phyloP scores from a whole-genome alignment of 495 filamentous ascomycete genomes.

The Ramalina intermedia region DNA sequence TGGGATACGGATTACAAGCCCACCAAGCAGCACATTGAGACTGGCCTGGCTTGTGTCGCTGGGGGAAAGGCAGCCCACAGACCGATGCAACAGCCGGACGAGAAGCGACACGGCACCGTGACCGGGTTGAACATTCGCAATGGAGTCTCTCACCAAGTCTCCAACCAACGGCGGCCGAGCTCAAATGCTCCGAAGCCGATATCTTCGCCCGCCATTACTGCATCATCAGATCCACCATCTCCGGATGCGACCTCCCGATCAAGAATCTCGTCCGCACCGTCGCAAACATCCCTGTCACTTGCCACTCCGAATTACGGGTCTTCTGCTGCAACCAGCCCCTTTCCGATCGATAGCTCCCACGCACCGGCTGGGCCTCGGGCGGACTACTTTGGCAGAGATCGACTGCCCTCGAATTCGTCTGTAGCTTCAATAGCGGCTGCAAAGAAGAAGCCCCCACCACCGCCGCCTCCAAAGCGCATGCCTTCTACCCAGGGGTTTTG shows the following conservation, averaged over 20 bases:
- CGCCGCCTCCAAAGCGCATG: slow-evolving; percentile 51
- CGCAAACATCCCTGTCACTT: slow-evolving; percentile 15
- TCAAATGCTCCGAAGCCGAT: slow-evolving; percentile 16
- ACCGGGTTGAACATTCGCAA: slow-evolving; percentile 25
- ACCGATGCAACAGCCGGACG: slow-evolving; percentile 34
- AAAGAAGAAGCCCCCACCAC: slow-evolving; percentile 54
- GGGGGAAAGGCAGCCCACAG: slow-evolving; percentile 61
- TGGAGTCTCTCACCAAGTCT: slow-evolving; percentile 14
- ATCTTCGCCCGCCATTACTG: slow-evolving; percentile 16
- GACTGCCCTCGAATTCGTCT: slow-evolving; percentile 24
- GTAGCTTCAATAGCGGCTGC: slow-evolving; percentile 26
- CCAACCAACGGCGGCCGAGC: slow-evolving; percentile 12
- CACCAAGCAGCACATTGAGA: slow-evolving; percentile 56
- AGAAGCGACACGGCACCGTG: slow-evolving; percentile 21
- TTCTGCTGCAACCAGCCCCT: slow-evolving; percentile 14
- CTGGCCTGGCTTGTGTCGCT: slow-evolving; percentile 46
- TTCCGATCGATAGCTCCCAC: slow-evolving; percentile 12
- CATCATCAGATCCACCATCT: slow-evolving; percentile 16
- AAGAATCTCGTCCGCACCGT: slow-evolving; percentile 14
- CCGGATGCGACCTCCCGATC: slow-evolving; percentile 11
- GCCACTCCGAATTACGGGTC: slow-evolving; percentile 17
- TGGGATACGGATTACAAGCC: slow-evolving; percentile 57
- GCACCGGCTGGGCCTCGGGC: slow-evolving; percentile 22
- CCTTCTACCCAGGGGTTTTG: slow-evolving; percentile 37
- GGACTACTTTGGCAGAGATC: slow-evolving; percentile 38